A percentile compares a stretch with the other conserved stretches of the same genome.
Conservation (phyloP, 2,329 filamentous ascomycete genomes). For the Paramyrothecium sp. region DNA sequence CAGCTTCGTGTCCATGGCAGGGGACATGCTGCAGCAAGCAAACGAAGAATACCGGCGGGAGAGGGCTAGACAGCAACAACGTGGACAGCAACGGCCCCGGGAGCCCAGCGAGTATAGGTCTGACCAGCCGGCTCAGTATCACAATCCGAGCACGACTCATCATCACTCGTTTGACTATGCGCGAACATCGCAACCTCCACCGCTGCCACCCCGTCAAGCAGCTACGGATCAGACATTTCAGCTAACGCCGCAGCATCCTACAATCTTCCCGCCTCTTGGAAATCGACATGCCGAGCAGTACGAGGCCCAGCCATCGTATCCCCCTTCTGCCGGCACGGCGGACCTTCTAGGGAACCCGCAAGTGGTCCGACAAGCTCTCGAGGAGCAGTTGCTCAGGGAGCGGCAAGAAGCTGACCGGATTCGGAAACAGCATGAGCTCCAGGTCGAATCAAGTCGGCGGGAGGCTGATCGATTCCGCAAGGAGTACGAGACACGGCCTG, state of each 20-base stretch:
- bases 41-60: slow-evolving; percentile 17
- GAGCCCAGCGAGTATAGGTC: background rate
- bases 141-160: background rate
- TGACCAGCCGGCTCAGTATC: background rate
- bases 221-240: background rate
- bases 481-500: background rate
- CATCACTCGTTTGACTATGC: background rate
- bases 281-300: background rate
- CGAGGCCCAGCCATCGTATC: background rate
- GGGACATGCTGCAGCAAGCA: slow-evolving; percentile 17
- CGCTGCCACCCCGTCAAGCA: slow-evolving; percentile 2
- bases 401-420: background rate
- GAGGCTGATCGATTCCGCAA: background rate
- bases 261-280: no score
- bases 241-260: background rate
- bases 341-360: no score
- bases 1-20: slow-evolving; percentile 18
- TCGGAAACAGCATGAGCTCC: background rate
- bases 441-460: background rate
- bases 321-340: no score
- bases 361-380: no score
- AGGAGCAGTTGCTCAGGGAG: no score
- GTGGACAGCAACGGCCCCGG: slow-evolving; percentile 3
- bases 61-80: slow-evolving; percentile 9
- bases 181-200: background rate